Evolutionary conservation across 2,329 filamentous ascomycete species (phyloP).

Genomic region (Phialophora expanda): DNA sequence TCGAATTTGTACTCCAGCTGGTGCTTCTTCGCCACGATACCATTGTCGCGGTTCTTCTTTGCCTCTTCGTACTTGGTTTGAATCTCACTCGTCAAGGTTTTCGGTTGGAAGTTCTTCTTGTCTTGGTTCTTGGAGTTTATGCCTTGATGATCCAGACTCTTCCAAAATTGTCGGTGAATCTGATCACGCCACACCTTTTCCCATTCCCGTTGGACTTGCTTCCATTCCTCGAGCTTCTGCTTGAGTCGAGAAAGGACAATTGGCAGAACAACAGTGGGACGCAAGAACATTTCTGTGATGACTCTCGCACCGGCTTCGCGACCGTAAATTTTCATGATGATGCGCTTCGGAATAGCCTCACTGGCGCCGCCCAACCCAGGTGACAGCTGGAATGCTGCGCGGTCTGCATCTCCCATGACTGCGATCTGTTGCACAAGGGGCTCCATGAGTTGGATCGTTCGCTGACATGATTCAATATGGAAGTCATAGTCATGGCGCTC

Average conservation of each 20-base stretch:
- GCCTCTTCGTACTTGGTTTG: slow-evolving; percentile 93
- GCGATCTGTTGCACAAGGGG: slow-evolving; percentile 91
- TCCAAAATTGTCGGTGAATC: slow-evolving; percentile 92
- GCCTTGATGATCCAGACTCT: slow-evolving; percentile 95
- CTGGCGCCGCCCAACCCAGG: slow-evolving; percentile 87
- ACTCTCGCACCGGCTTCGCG: slow-evolving; percentile 81
- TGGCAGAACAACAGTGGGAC: slow-evolving; percentile 85
- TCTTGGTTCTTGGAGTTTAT: slow-evolving; percentile 86
- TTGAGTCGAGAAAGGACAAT: slow-evolving; percentile 88
- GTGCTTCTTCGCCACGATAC: slow-evolving; percentile 65
- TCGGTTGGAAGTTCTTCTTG: slow-evolving; percentile 88
- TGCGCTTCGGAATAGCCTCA: slow-evolving; percentile 94
- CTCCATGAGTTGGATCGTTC: slow-evolving; percentile 94
- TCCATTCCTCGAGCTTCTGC: slow-evolving; percentile 97
- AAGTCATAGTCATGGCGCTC: slow-evolving; percentile 98
- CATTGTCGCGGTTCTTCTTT: slow-evolving; percentile 70
- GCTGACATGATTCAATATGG: slow-evolving; percentile 92
- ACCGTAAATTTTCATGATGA: slow-evolving; percentile 97
- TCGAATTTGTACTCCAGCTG: slow-evolving; percentile 78
- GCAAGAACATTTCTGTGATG: slow-evolving; percentile 81
- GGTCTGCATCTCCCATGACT: slow-evolving; percentile 74
- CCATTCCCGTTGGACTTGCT: slow-evolving; percentile 95
- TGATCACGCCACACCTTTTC: slow-evolving; percentile 98
- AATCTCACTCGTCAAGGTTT: slow-evolving; percentile 87
- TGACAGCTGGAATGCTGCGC: slow-evolving; percentile 77